Conservation (phyloP, 1,284 basidiomycete species). For the Boletellus deceptivus region DNA sequence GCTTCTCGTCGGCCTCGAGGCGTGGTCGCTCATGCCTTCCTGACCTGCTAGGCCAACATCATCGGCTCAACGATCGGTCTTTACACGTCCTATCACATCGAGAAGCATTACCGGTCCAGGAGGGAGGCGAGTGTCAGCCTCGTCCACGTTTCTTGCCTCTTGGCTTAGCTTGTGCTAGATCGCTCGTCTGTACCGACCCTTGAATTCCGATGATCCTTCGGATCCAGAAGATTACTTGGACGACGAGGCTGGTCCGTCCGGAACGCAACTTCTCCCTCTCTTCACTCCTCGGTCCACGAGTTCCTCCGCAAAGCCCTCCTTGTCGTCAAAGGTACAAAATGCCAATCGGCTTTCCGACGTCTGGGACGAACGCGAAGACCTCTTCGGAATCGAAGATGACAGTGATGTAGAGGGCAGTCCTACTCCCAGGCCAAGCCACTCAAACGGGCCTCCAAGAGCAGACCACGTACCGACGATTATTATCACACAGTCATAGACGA, state of each 20-base stretch:
- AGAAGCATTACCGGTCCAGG: constrained; percentile 70
- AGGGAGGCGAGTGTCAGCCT: constrained; percentile 58
- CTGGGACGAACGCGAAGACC: constrained; percentile 76
- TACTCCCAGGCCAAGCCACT: constrained; percentile 5
- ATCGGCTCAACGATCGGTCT: constrained; percentile 74
- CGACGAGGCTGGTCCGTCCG: constrained; percentile 38
- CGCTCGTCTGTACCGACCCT: constrained; percentile 68
- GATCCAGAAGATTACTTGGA: constrained; percentile 56
- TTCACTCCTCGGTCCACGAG: constrained; percentile 26
- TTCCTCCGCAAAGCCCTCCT: constrained; percentile 15
- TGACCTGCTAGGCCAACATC: constrained; percentile 68
- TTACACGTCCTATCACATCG: constrained; percentile 62
- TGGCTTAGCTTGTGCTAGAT: constrained; percentile 46
- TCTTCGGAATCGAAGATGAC: constrained; percentile 68
- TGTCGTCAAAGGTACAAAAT: constrained; percentile 25
- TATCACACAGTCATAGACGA: constrained; percentile 25
- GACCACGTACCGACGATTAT: constrained; percentile 27
- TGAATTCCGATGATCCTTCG: constrained; percentile 50
- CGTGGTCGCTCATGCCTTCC: constrained; percentile 8
- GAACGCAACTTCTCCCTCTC: constrained; percentile 60
- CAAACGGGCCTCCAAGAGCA: constrained; percentile 1
- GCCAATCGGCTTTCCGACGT: constrained; percentile 51
- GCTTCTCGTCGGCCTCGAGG: constrained; percentile 8
- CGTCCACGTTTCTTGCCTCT: background rate
- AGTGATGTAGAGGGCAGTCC: constrained; percentile 17